Conservation (phyloP, 352 stramenopile species). For the Phytophthora pinifolia region DNA sequence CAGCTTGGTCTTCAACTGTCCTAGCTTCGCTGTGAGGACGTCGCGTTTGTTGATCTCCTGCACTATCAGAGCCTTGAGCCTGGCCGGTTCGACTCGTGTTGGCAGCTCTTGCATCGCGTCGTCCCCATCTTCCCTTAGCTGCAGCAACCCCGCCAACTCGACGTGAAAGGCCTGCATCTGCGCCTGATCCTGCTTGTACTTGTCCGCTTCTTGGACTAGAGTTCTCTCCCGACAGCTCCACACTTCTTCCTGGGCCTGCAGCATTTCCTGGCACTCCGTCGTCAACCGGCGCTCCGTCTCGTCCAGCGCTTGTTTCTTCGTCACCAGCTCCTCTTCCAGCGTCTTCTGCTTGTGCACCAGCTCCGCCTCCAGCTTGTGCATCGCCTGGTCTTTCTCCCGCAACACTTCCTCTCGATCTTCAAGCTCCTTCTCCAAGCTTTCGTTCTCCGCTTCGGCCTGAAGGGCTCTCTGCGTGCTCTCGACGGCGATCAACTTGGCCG, state of each 20-base stretch:
- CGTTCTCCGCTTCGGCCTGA: constrained; percentile 47
- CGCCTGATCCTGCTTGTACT: constrained; percentile 21
- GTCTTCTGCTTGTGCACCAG: constrained; percentile 26
- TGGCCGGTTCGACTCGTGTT: constrained; percentile 18
- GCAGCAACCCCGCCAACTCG: constrained; percentile 41
- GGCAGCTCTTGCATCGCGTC: constrained; percentile 3
- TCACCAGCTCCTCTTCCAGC: constrained; percentile 31
- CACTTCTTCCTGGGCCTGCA: constrained; percentile 35
- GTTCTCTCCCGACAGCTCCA: constrained; percentile 28
- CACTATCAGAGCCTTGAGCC: constrained; percentile 42
- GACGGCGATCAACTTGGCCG: constrained; percentile 31
- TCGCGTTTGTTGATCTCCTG: constrained; percentile 37
- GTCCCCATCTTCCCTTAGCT: constrained; percentile 3
- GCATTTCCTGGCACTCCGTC: constrained; percentile 28
- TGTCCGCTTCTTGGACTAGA: constrained; percentile 18
- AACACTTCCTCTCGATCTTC: constrained; percentile 23
- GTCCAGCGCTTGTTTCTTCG: constrained; percentile 24
- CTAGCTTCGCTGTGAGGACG: constrained; percentile 21
- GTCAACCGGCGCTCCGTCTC: constrained; percentile 25
- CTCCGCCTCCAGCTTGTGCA: constrained; percentile 29
- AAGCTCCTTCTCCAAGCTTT: constrained; percentile 25
- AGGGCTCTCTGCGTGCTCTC: constrained; percentile 38
- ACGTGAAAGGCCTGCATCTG: constrained; percentile 34
- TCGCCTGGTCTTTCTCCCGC: constrained; percentile 15
- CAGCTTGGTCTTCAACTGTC: constrained; percentile 32